Base-by-base conservation (phyloP, 257 asterid genomes). In the Coffea eugenioides region DNA sequence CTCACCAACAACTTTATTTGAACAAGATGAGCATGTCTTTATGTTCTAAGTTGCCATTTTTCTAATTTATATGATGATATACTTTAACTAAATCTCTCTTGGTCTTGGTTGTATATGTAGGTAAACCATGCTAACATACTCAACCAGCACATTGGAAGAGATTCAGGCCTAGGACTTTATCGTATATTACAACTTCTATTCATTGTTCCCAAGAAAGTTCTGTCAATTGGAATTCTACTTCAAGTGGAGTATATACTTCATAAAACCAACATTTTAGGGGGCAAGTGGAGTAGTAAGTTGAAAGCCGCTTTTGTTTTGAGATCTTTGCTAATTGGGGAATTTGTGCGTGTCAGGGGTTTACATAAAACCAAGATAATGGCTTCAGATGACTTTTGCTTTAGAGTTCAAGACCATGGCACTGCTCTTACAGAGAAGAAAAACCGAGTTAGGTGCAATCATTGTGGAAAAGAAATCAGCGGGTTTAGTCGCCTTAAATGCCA, bases 401-500 rank as follows among this genome's bases (percentile, higher is more conserved):
- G 23, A 59, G 27, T 59, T 20, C 66, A 59, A 59, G 25, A 72
- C 36, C 62, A 48, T 49, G 70, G 69, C 12, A 41, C 34, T 18
- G 70, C 56, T 75, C 7, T 75, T 41, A 54, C 57, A 12, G 70
- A 41, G 69, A 39, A 75, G n/a, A 75, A 75, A n/a, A 27, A 5
- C 2, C 36, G n/a, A 75, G 16, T 75, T 11, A 39, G 1, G 56
- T 36, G 70, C 41, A 59, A 75, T 1, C 56, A 61, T 52, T 39
- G 43, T n/a, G 56, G 31, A 39, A 59, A 75, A 41, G 56, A 36
- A 21, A n/a, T 75, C 5, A 23, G 52, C 16, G 64, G 76, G 14
- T 72, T 12, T 49, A 72, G n/a, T 14, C 76, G 79, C 14, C 80
- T 86, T 6, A 87, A 81, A 45, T 76, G 62, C 56, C 79, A 78